Evolutionary conservation across 306 rosid species (phyloP).

Genomic region (Dalbergia oliveri): DNA sequence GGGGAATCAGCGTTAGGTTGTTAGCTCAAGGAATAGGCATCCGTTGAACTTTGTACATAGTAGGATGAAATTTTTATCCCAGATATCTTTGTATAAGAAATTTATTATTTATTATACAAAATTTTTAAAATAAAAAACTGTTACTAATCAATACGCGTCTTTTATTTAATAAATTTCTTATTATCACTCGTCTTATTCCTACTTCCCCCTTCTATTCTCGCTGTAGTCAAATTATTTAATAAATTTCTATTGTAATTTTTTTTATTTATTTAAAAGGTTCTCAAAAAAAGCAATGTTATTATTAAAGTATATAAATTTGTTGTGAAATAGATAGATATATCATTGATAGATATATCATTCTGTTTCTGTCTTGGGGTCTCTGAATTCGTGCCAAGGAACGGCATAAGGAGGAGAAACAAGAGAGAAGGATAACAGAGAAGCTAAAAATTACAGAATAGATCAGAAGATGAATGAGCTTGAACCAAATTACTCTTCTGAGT

Average conservation of each 20-base stretch:
- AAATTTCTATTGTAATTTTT: constrained; percentile 13
- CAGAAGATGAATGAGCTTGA: constrained; percentile 73
- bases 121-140: too few relatives aligned
- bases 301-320: too few relatives aligned
- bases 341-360: neutral
- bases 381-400: neutral
- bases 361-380: neutral
- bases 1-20: too few relatives aligned
- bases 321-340: too few relatives aligned
- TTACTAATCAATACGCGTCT: too few relatives aligned
- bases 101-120: too few relatives aligned
- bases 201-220: neutral
- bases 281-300: too few relatives aligned
- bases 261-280: neutral
- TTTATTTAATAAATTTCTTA: neutral
- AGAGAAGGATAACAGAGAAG: constrained; percentile 4
- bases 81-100: too few relatives aligned
- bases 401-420: constrained; percentile 12
- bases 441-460: neutral
- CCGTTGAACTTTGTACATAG: too few relatives aligned
- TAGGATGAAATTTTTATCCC: too few relatives aligned
- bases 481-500: constrained; percentile 65
- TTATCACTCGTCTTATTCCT: neutral
- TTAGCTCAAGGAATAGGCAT: too few relatives aligned
- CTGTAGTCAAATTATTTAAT: constrained; percentile 29